Percentiles rank a stretch among this genome's conserved stretches.
Conservation (phyloP, 1,284 basidiomycete genomes). For the Bondarzewia mesenterica region DNA sequence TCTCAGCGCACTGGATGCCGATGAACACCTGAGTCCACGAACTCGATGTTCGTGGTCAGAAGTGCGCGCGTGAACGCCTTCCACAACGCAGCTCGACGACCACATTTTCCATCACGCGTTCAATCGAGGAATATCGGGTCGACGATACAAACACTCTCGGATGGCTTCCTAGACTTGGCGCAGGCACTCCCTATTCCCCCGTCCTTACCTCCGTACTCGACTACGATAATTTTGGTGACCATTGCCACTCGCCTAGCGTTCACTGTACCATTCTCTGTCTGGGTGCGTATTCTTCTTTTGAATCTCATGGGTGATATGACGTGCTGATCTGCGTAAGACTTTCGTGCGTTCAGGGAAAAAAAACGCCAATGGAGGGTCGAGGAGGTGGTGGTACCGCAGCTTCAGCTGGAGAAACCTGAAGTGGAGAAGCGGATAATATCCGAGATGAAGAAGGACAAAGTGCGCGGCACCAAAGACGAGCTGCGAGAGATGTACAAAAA, state of each 20-base stretch:
- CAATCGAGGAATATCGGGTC: slow-evolving; percentile 26
- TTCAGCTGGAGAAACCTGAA: slow-evolving; percentile 45
- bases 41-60: neutral
- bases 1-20: neutral
- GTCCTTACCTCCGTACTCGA: slow-evolving; percentile 61
- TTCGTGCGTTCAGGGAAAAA: slow-evolving; percentile 43
- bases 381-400: slow-evolving; percentile 60
- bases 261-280: slow-evolving; percentile 73
- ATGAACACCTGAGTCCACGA: neutral
- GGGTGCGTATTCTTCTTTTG: slow-evolving; percentile 45
- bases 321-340: slow-evolving; percentile 3
- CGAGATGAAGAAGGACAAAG: slow-evolving; percentile 49
- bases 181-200: slow-evolving; percentile 61
- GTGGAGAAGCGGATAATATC: slow-evolving; percentile 45
- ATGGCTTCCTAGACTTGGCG: slow-evolving; percentile 56
- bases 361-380: slow-evolving; percentile 56
- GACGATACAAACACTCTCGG: slow-evolving; percentile 32
- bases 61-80: neutral
- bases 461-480: slow-evolving; percentile 46
- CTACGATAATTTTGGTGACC: slow-evolving; percentile 72
- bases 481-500: slow-evolving; percentile 40
- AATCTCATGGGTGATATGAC: neutral
- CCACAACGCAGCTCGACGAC: neutral
- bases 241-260: slow-evolving; percentile 53
- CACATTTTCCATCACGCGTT: neutral